These are phyloP conservation scores for Achlya hypogyna DNA, from an alignment of 352 stramenopile species.

Conservation along the genomic window DNA sequence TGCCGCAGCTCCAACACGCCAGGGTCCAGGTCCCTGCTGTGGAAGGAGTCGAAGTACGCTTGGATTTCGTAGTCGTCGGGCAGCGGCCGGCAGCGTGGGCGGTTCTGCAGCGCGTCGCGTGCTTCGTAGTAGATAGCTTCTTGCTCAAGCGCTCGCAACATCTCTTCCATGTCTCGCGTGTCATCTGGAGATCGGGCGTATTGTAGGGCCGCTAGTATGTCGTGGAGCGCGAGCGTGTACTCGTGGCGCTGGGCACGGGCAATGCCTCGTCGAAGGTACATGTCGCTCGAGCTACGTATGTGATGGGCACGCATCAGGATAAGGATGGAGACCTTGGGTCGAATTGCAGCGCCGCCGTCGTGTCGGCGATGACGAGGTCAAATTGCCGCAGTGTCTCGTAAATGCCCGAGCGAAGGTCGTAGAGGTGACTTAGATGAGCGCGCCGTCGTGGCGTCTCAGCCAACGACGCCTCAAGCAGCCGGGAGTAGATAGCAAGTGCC, in stretches of 20 bases:
- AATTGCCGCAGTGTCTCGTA: neutral
- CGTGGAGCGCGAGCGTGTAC: neutral
- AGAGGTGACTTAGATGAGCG: neutral
- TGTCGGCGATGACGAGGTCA: neutral
- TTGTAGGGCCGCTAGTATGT: neutral
- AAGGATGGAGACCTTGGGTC: neutral
- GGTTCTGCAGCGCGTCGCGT: neutral
- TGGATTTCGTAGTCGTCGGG: neutral
- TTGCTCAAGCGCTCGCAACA: neutral
- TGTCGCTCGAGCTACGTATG: neutral
- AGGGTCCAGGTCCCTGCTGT: neutral
- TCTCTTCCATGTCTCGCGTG: neutral
- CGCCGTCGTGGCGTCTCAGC: neutral
- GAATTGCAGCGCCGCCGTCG: neutral
- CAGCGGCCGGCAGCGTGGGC: neutral
- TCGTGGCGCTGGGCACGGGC: neutral
- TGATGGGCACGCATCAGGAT: neutral
- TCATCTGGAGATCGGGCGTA: neutral
- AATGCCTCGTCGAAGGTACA: constrained; percentile 1
- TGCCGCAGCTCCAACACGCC: neutral
- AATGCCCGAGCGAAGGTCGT: neutral
- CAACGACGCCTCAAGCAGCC: neutral
- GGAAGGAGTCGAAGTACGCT: neutral
- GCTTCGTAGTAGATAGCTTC: constrained; percentile 4
- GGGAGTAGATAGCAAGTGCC: neutral